Base-by-base conservation (phyloP, 106 monocot genomes). In the Phalaenopsis equestris region DNA sequence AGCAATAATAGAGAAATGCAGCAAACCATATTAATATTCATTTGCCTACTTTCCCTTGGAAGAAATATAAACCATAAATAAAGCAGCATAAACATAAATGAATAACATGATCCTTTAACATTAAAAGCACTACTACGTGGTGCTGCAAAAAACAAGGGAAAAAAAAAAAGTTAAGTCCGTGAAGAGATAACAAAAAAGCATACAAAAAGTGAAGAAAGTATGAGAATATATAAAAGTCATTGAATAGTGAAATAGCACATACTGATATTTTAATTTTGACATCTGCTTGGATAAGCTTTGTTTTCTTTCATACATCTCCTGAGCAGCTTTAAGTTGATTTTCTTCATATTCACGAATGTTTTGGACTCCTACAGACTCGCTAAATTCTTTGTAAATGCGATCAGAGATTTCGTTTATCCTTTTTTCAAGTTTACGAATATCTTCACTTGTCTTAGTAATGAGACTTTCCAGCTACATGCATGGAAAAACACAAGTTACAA, bases 291-390 rank as follows among this genome's bases (percentile, higher is more conserved):
- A 85, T 16, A 95, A 83, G 46, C 79, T 88, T 70, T 91, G 92
- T 82, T 86, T 99, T 83, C 87, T 84, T 68, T 99, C 99, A 24
- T 91, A 85, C 76, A 93, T 76, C 74, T 93, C 90, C 79, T 97
- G 94, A 80, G 97, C 92, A 84, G 65, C 87, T 76, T 90, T 92
- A 24, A 99, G 88, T 8, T 95, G 92, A 48, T 84, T 88, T 83
- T 99, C 99, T 88, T 99, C 99, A 88, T 99, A 99, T 55, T 99
- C 99, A 83, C 99, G 94, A 76, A 99, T 99, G 68, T 95, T 99
- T 52, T 85, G 90, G 46, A 99, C 95, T 61, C 99, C 99, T 78
- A 99, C 93, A 65, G 95, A 91, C 75, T 81, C 75, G 74, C 99
- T 99, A 78, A 99, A 99, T 80, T 91, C 94, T 80, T 88, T 91